A percentile compares a stretch with the other conserved stretches of the same genome.
phyloP scores from a whole-genome alignment of 2,329 filamentous ascomycete genomes.

The Botrytis paeoniae region DNA sequence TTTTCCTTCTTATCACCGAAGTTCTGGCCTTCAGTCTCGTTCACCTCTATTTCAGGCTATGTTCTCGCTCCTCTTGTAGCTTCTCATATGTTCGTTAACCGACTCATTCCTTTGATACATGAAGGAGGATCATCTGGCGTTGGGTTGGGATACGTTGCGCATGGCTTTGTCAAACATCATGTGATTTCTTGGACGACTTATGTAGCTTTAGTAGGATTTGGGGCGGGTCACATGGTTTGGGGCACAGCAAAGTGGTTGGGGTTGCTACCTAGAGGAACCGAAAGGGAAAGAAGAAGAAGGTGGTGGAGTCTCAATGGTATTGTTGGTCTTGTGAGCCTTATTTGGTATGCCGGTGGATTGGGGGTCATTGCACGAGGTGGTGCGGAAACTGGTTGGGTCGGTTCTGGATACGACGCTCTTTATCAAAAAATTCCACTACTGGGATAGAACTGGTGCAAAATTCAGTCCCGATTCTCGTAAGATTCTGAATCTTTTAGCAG shows the following conservation, averaged over 20 bases:
- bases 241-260: conserved; percentile 81
- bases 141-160: conserved; percentile 76
- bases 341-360: conserved; percentile 83
- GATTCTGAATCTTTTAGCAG: not conserved
- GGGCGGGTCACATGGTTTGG: conserved; percentile 77
- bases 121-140: conserved; percentile 87
- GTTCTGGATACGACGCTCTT: conserved; percentile 73
- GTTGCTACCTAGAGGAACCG: conserved; percentile 54
- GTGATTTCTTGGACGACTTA: conserved; percentile 67
- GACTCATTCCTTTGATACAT: conserved; percentile 68
- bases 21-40: conserved; percentile 72
- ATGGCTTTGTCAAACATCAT: conserved; percentile 76
- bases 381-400: conserved; percentile 71
- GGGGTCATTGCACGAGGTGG: conserved; percentile 75
- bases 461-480: not conserved
- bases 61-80: conserved; percentile 61
- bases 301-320: conserved; percentile 71
- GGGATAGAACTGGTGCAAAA: conserved; percentile 33
- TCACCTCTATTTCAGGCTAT: conserved; percentile 72
- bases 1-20: conserved; percentile 60
- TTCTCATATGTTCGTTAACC: conserved; percentile 73
- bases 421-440: conserved; percentile 59
- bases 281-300: conserved; percentile 57
- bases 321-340: conserved; percentile 52
- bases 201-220: conserved; percentile 61